These are phyloP conservation scores for Sporothrix phasma DNA, from an alignment of 2,329 filamentous ascomycete species.

Conservation along the genomic window DNA sequence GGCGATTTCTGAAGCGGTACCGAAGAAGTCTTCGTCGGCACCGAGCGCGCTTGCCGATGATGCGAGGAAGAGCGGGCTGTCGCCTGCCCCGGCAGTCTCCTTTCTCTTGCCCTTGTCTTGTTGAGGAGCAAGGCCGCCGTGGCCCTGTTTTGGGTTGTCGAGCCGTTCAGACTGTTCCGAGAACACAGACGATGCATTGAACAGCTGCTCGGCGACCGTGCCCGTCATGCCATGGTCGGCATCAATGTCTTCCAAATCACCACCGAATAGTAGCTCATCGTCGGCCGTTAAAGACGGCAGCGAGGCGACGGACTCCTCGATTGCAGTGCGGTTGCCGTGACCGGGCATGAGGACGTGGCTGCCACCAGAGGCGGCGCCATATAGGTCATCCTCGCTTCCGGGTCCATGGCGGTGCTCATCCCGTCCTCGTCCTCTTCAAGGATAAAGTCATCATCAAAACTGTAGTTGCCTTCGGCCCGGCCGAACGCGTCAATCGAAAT, in stretches of 20 bases:
- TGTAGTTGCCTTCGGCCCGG: constrained; percentile 49
- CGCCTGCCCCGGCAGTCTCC: not conserved
- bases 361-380: constrained; percentile 14
- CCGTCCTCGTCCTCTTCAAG: constrained; percentile 40
- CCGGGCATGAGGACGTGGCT: constrained; percentile 7
- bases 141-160: not conserved
- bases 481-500: constrained; percentile 80
- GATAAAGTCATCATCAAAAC: constrained; percentile 54
- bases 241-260: constrained; percentile 9
- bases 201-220: constrained; percentile 36
- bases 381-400: constrained; percentile 19
- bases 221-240: constrained; percentile 19
- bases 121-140: not conserved
- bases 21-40: constrained; percentile 58
- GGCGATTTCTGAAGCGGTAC: constrained; percentile 51
- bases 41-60: constrained; percentile 23
- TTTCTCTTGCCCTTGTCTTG: not conserved
- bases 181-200: constrained; percentile 35
- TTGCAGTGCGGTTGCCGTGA: not conserved
- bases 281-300: constrained; percentile 13
- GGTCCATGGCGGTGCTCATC: constrained; percentile 30
- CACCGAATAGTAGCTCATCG: constrained; percentile 13
- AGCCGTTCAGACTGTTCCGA: constrained; percentile 32
- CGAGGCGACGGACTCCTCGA: constrained; percentile 17
- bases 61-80: not conserved